Evolutionary conservation across 2,329 filamentous ascomycete genomes (phyloP).

Genomic region (Elsinoe batatas): DNA sequence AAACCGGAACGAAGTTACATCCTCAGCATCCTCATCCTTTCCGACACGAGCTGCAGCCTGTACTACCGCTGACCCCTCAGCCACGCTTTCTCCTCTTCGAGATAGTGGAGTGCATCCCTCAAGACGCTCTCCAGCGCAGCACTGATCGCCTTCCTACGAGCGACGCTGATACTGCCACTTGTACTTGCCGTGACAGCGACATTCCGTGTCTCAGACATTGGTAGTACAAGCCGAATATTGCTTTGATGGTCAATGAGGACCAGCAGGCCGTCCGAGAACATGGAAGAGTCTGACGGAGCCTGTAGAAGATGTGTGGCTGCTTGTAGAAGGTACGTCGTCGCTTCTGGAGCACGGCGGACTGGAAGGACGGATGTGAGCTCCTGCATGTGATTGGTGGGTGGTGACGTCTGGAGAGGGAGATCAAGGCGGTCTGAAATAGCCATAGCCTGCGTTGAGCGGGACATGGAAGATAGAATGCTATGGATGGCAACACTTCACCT

Average conservation of each 20-base stretch:
- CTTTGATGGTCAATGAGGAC: conserved; percentile 5
- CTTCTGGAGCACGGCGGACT: not conserved
- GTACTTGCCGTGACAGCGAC: conserved; percentile 2
- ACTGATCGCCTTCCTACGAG: conserved; percentile 2
- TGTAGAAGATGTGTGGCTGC: not conserved
- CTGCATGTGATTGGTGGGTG: not conserved
- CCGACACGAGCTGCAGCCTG: not conserved
- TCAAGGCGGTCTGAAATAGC: conserved; percentile 5
- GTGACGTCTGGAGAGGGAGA: not conserved
- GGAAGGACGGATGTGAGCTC: conserved; percentile 7
- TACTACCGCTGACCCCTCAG: conserved; percentile 3
- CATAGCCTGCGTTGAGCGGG: not conserved
- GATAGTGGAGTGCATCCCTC: not conserved
- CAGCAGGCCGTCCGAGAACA: conserved; percentile 1
- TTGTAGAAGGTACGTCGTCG: not conserved
- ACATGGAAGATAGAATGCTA: not conserved
- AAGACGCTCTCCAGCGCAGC: not conserved
- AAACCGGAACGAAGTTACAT: conserved; percentile 13
- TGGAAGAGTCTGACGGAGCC: not conserved
- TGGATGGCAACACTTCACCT: not conserved
- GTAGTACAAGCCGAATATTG: not conserved
- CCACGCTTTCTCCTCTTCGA: conserved; percentile 11
- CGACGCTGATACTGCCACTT: not conserved
- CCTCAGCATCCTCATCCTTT: not conserved
- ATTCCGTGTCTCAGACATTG: conserved; percentile 1